phyloP scores from a whole-genome alignment of 2,329 filamentous ascomycete genomes.

The Peltaster fructicola region DNA sequence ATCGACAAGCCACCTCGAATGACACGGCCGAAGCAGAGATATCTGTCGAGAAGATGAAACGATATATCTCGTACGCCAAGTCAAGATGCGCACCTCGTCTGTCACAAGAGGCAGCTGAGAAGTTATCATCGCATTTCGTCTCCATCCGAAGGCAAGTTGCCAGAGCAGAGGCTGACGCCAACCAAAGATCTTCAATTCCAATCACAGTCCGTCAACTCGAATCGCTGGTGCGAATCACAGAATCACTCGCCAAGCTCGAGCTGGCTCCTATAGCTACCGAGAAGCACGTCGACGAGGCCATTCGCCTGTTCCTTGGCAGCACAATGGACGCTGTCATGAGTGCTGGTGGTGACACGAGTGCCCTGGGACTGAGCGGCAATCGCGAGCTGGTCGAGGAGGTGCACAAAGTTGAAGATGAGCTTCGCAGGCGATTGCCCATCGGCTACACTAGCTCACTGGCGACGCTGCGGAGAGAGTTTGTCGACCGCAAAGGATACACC shows the following conservation, averaged over 20 bases:
- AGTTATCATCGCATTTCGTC: slow-evolving; percentile 92
- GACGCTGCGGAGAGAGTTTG: slow-evolving; percentile 75
- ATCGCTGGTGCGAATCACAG: slow-evolving; percentile 91
- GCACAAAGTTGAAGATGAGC: slow-evolving; percentile 69
- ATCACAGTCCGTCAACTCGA: slow-evolving; percentile 96
- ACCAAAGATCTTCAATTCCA: slow-evolving; percentile 80
- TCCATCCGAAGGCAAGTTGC: slow-evolving; percentile 90
- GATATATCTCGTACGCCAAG: slow-evolving; percentile 94
- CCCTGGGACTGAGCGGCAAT: slow-evolving; percentile 56
- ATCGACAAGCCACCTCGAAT: slow-evolving; percentile 65
- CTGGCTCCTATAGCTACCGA: slow-evolving; percentile 77
- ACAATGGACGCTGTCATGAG: slow-evolving; percentile 81
- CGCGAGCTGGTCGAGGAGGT: slow-evolving; percentile 86
- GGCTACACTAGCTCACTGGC: slow-evolving; percentile 88
- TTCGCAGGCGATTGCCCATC: slow-evolving; percentile 68
- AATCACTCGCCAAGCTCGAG: slow-evolving; percentile 81
- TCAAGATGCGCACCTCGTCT: slow-evolving; percentile 87
- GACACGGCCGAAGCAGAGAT: slow-evolving; percentile 54
- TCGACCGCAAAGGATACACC: slow-evolving; percentile 75
- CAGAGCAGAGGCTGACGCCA: slow-evolving; percentile 73
- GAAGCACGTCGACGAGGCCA: slow-evolving; percentile 88
- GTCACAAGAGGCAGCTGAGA: slow-evolving; percentile 79
- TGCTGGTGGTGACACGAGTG: slow-evolving; percentile 43
- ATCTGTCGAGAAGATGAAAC: slow-evolving; percentile 88
- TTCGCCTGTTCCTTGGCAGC: slow-evolving; percentile 83